A percentile compares a stretch with the other conserved stretches of the same genome.
Evolutionary conservation across 2,329 filamentous ascomycete species (phyloP).

Genomic region (Emmonsiellopsis sp.): DNA sequence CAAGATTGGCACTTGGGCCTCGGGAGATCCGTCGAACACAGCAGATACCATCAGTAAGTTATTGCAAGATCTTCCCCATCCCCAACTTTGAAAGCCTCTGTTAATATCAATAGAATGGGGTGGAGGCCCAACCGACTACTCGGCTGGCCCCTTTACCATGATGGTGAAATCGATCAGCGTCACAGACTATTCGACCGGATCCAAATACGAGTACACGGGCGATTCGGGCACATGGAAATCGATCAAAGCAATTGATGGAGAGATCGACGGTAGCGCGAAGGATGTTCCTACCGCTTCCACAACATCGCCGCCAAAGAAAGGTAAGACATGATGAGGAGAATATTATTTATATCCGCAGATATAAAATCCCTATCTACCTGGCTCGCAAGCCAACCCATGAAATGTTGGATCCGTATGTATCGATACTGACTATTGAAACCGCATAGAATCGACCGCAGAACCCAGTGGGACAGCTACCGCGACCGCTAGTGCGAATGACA

Average conservation of each 20-base stretch:
- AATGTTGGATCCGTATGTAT: no score
- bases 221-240: conserved; percentile 52
- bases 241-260: conserved; percentile 4
- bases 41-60: conserved; percentile 4
- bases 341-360: no score
- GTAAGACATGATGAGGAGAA: no score
- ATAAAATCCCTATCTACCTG: no score
- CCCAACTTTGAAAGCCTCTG: neutral
- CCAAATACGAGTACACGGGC: conserved; percentile 57
- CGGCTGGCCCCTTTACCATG: conserved; percentile 60
- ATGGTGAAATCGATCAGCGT: conserved; percentile 54
- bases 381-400: no score
- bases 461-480: no score
- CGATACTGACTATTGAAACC: no score
- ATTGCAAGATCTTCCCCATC: neutral
- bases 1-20: conserved; percentile 60
- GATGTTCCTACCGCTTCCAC: neutral
- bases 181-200: conserved; percentile 47
- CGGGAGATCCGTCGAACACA: conserved; percentile 40
- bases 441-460: no score
- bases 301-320: neutral
- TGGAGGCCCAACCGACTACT: conserved; percentile 2
- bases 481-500: no score
- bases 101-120: conserved; percentile 2
- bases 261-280: neutral